These are phyloP conservation scores for Otatea glauca DNA, from an alignment of 176 grass and related monocot species.

Conservation along the genomic window DNA sequence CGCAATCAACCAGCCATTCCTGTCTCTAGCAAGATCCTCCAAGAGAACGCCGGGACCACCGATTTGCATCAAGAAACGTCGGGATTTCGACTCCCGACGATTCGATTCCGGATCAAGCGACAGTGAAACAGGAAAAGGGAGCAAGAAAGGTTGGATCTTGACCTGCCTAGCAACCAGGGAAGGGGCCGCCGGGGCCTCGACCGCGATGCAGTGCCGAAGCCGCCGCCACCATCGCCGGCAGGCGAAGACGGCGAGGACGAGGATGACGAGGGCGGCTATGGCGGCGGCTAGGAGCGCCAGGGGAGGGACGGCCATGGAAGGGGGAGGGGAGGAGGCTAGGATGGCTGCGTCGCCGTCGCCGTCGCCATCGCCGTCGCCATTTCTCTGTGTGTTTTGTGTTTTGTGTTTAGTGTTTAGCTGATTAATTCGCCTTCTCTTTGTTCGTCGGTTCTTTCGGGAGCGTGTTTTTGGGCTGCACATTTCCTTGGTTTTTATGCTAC, in stretches of 20 bases:
- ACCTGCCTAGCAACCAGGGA: slow-evolving; percentile 34
- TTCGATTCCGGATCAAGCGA: background rate
- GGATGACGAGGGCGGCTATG: slow-evolving; percentile 39
- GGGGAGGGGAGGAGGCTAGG: slow-evolving; percentile 11
- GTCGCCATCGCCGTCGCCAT: slow-evolving; percentile 42
- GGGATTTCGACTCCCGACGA: background rate
- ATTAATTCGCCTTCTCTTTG: background rate
- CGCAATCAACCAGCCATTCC: background rate
- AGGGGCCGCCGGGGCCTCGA: background rate
- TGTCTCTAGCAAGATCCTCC: background rate
- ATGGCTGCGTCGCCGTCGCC: slow-evolving; percentile 48
- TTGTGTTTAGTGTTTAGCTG: background rate
- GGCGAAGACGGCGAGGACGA: slow-evolving; percentile 49
- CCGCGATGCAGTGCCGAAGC: background rate
- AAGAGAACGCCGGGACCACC: background rate
- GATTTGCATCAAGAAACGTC: slow-evolving; percentile 25
- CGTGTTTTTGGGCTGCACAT: too few species aligned
- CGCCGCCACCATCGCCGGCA: slow-evolving; percentile 48
- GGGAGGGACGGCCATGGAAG: slow-evolving; percentile 44
- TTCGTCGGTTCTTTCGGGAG: background rate
- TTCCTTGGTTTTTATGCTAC: too few species aligned
- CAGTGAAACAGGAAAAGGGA: background rate
- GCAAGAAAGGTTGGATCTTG: slow-evolving; percentile 30
- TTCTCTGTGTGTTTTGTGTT: background rate
- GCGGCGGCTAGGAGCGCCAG: slow-evolving; percentile 33